Evolutionary conservation across 164 flowering plant genomes (phyloP).

Genomic region (Santalum album): DNA sequence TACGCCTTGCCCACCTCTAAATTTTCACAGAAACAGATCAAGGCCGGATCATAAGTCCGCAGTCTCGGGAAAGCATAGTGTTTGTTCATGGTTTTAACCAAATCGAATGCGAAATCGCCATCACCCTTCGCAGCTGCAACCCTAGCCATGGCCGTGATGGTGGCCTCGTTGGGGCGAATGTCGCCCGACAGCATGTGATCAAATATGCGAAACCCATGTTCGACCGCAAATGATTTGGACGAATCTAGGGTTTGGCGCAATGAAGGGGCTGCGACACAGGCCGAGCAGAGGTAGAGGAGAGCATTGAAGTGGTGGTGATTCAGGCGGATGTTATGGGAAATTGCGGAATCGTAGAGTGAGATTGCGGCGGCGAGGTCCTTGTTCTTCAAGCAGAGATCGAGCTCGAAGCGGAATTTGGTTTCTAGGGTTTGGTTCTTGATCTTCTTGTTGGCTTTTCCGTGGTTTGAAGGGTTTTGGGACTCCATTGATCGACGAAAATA

Average conservation of each 20-base stretch:
- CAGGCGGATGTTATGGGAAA: constrained; percentile 30
- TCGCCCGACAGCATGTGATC: constrained; percentile 32
- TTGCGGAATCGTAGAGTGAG: constrained; percentile 19
- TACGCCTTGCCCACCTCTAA: constrained; percentile 59
- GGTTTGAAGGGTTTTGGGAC: background rate
- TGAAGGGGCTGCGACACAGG: constrained; percentile 21
- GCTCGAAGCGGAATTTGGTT: constrained; percentile 32
- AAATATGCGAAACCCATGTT: constrained; percentile 51
- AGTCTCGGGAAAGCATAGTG: constrained; percentile 34
- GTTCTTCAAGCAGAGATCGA: constrained; percentile 52
- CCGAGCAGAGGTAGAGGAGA: constrained; percentile 68
- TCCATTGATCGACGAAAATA: too few relatives aligned
- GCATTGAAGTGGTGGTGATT: constrained; percentile 47
- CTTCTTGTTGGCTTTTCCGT: constrained; percentile 14
- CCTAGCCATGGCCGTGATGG: constrained; percentile 59
- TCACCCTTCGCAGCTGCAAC: constrained; percentile 72
- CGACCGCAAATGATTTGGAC: constrained; percentile 25
- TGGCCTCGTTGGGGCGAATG: constrained; percentile 64
- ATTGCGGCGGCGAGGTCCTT: constrained; percentile 52
- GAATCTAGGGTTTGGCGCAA: background rate
- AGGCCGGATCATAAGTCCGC: constrained; percentile 60
- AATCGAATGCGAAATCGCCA: constrained; percentile 50
- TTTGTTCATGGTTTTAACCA: constrained; percentile 40
- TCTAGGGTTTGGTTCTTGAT: constrained; percentile 38
- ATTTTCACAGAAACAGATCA: constrained; percentile 50